Evolutionary conservation across 768 basidiomycete genomes (phyloP).

Genomic region (Leccinum variicolor): DNA sequence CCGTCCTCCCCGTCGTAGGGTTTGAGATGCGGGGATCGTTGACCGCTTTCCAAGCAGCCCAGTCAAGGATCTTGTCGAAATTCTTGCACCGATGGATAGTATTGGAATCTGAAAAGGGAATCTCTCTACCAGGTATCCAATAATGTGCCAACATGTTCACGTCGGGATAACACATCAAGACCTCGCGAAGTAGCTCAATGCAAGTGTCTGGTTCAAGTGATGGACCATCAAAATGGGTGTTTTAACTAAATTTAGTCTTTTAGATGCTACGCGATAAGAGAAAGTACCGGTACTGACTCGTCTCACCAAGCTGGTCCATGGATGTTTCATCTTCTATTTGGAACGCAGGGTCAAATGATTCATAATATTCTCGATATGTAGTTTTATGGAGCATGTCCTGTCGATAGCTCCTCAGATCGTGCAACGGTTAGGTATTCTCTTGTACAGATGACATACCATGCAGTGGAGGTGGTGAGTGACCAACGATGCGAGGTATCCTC

Average conservation of each 20-base stretch:
- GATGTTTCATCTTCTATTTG: neutral
- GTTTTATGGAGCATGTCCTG: slow-evolving; percentile 8
- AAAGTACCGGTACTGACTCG: too few relatives aligned
- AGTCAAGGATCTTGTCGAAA: slow-evolving; percentile 79
- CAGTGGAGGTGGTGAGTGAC: slow-evolving; percentile 7
- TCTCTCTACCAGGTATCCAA: slow-evolving; percentile 1
- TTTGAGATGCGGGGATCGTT: neutral
- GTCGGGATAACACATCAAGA: slow-evolving; percentile 10
- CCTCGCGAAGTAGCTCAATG: slow-evolving; percentile 5
- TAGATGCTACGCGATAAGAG: too few relatives aligned
- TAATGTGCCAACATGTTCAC: slow-evolving; percentile 6
- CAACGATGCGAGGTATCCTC: slow-evolving; percentile 7
- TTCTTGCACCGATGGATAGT: slow-evolving; percentile 50
- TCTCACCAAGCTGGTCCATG: slow-evolving; percentile 6
- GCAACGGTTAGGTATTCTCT: neutral
- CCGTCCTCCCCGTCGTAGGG: neutral
- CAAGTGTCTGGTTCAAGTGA: slow-evolving; percentile 2
- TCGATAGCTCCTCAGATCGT: neutral
- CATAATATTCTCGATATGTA: slow-evolving; percentile 1
- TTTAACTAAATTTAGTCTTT: too few relatives aligned
- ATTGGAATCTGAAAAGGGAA: neutral
- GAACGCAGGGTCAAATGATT: neutral
- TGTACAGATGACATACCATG: neutral
- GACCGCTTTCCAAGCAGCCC: slow-evolving; percentile 42
- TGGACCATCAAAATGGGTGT: too few relatives aligned